Evolutionary conservation across 2,329 filamentous ascomycete species (phyloP), one percentile per base, ranked within the genome.

Genomic region (Aulographum hederae): DNA sequence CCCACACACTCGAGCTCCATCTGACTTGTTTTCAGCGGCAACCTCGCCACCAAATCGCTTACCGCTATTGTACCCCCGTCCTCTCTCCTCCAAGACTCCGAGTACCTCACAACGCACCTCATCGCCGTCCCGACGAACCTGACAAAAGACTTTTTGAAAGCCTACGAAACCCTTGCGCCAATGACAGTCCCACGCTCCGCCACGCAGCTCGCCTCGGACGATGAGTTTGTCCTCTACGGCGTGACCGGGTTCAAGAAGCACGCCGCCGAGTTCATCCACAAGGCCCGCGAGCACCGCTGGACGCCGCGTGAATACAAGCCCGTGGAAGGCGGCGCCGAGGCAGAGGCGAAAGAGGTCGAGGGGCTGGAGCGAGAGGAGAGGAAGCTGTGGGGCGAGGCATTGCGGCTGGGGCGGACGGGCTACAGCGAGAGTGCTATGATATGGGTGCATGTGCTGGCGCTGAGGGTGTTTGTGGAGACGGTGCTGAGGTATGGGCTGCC

Each of bases 391-490:
- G 84, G 82, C 8, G 86, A 98, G 58, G 84, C 85, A 3, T 55
- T 98, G 47, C 69, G 84, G 41, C 65, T 94, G 44, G 81, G 77
- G 11, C 67, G 85, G 39, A 92, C 82, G n/a, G 84, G 82, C 12
- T 98, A 89, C 72, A 86, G 82, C 48, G 89, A 98, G 58, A 77
- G 77, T 39, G 82, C 93, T 41, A 93, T 93, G 81, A 77, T 86
- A 33, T 93, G 85, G 82, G 69, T 92, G 31, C 89, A 98, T 50
- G 78, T 93, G 18, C 63, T 95, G 46, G 79, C 85, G 5, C 58
- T 98, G 45, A 67, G 89, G 33, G 85, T 95, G 14, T 98, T 95
- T 54, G 89, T 98, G 14, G 89, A 98, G 65, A 93, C 85, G 4
- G 89, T 98, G n/a, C 61, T 98, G 48, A 73, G 89, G 41, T 98